Evolutionary conservation across 164 flowering plant species (phyloP), one percentile per base, ranked within the genome.

Genomic region (Dillenia turbinata): DNA sequence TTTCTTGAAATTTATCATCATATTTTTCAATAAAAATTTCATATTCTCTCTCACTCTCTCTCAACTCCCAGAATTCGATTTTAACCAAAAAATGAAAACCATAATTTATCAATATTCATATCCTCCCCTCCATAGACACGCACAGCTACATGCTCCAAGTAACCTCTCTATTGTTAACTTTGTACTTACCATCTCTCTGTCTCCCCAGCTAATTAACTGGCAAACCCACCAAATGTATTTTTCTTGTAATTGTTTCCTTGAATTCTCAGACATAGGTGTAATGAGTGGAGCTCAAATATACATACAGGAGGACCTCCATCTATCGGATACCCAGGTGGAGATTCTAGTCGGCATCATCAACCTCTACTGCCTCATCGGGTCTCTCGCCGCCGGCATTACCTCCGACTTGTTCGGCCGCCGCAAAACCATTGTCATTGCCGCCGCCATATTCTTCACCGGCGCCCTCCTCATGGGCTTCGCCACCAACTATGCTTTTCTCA

Each of bases 341-440:
- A 11, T 77, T 17, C 15, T 73, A 7, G 57, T 65, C 8, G 80
- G 80, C 13, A 65, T 70, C 14, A 51, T 73, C 8, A 67, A 65
- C 19, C 6, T 77, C 24, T 77, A 65, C 61, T 67, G 66, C 3
- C 67, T 77, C 14, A 6, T 77, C 57, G 80, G 80, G 2, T 70
- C 77, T 8, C 61, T 62, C 0, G 60, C 63, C 0, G 80, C 75
- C 14, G 80, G 77, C 1, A 26, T 66, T 46, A 77, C 73, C 0
- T 77, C 80, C 10, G 80, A 77, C 59, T 68, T 68, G 77, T 65
- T 77, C 14, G 77, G 80, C 15, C 77, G 80, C 9, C 65, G 77
- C 1, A 70, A 65, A 57, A 77, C 80, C 0, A 65, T 77, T 40
- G 71, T 77, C 19, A 15, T 73, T 1, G 77, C 80, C 11, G 74